Evolutionary conservation across 768 basidiomycete species (phyloP).

Genomic region (Amanita brunnescens): DNA sequence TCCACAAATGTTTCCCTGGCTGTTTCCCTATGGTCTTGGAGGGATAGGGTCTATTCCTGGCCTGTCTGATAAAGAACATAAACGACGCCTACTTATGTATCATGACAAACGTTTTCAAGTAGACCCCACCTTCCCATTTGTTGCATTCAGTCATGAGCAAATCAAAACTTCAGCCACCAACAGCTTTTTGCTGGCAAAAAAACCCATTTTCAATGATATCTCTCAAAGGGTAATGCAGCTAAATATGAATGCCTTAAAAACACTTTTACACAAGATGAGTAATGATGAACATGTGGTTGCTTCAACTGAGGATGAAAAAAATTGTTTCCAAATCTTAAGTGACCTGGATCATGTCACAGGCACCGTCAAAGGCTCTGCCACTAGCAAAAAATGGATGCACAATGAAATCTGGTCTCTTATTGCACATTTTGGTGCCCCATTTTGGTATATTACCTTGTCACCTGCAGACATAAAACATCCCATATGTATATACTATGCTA

Average conservation of each 20-base stretch:
- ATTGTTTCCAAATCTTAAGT: constrained; percentile 12
- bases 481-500: constrained; percentile 23
- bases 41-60: constrained; percentile 7
- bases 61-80: constrained; percentile 15
- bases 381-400: constrained; percentile 16
- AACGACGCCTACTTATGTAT: constrained; percentile 22
- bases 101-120: constrained; percentile 27
- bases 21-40: no score
- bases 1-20: constrained; percentile 5
- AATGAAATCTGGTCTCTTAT: constrained; percentile 19
- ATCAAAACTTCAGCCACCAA: background rate
- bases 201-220: constrained; percentile 12
- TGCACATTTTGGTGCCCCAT: constrained; percentile 14
- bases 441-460: constrained; percentile 22
- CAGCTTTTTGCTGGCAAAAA: constrained; percentile 15
- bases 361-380: constrained; percentile 15
- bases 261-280: constrained; percentile 12
- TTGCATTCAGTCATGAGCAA: constrained; percentile 25
- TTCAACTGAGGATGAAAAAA: background rate
- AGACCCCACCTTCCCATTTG: constrained; percentile 21
- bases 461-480: constrained; percentile 24
- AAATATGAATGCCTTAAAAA: constrained; percentile 8
- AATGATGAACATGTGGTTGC: background rate
- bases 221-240: constrained; percentile 9
- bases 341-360: constrained; percentile 16